phyloP scores from a whole-genome alignment of 164 flowering plant species.

The Chimonanthus praecox region DNA sequence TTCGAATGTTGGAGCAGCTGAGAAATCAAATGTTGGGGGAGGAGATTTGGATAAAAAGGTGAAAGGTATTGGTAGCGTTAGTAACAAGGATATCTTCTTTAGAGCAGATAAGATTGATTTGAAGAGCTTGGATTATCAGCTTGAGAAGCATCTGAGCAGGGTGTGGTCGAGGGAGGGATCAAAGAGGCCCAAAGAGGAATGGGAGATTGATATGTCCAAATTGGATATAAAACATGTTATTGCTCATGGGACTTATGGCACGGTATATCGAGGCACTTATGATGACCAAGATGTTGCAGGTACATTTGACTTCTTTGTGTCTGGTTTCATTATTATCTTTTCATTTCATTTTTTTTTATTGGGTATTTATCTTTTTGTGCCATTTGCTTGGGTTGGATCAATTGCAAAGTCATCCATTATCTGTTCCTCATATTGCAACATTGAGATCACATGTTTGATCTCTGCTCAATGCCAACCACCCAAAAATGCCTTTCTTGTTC shows the following conservation, averaged over 20 bases:
- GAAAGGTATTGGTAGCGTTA: constrained; percentile 31
- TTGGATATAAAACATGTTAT: constrained; percentile 50
- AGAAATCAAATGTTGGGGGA: constrained; percentile 15
- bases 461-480: neutral
- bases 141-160: constrained; percentile 73
- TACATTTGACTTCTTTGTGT: constrained; percentile 10
- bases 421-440: neutral
- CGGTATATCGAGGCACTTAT: constrained; percentile 67
- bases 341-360: no score
- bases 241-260: constrained; percentile 88
- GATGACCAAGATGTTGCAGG: constrained; percentile 90
- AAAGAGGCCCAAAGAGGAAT: constrained; percentile 44
- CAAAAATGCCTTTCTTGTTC: no score
- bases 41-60: constrained; percentile 21
- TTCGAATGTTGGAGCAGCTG: neutral
- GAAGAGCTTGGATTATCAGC: constrained; percentile 58
- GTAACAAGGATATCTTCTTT: constrained; percentile 43
- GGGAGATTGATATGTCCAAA: constrained; percentile 85
- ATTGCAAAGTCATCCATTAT: neutral
- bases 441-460: neutral
- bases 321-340: neutral
- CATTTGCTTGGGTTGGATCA: neutral
- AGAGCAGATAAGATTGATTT: constrained; percentile 91
- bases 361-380: neutral
- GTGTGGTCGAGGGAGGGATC: constrained; percentile 59